These are phyloP conservation scores for Fusarium sp. DNA, from an alignment of 2,329 filamentous ascomycete species.

Conservation along the genomic window DNA sequence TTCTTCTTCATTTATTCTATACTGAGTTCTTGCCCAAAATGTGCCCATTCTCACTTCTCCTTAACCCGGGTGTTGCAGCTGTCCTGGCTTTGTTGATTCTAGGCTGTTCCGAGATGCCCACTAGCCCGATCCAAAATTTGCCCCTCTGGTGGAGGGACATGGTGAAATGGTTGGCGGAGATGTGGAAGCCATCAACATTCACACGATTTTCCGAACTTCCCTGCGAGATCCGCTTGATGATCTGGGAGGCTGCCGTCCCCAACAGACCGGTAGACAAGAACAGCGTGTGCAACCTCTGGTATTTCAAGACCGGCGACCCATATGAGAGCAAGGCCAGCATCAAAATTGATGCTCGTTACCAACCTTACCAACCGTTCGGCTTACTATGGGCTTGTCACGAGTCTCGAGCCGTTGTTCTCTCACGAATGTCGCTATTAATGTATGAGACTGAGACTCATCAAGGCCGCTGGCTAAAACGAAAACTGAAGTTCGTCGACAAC, in stretches of 20 bases:
- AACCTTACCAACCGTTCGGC: neutral
- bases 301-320: neutral
- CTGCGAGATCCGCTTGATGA: neutral
- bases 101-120: neutral
- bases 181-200: neutral
- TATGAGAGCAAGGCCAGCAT: neutral
- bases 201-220: neutral
- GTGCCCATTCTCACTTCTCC: neutral
- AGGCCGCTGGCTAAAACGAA: too few relatives aligned
- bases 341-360: neutral
- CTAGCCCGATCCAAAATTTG: neutral
- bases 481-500: neutral
- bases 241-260: constrained; percentile 11
- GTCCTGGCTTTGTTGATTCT: neutral
- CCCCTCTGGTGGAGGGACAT: neutral
- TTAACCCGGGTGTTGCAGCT: neutral
- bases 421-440: neutral
- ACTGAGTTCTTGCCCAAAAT: neutral
- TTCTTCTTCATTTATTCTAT: neutral
- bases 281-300: neutral
- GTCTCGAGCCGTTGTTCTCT: neutral
- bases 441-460: neutral
- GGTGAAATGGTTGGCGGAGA: neutral
- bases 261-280: neutral
- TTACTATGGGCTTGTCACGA: neutral